These are phyloP conservation scores for Globisporangium paddicum DNA, from an alignment of 352 stramenopile species.

Conservation along the genomic window DNA sequence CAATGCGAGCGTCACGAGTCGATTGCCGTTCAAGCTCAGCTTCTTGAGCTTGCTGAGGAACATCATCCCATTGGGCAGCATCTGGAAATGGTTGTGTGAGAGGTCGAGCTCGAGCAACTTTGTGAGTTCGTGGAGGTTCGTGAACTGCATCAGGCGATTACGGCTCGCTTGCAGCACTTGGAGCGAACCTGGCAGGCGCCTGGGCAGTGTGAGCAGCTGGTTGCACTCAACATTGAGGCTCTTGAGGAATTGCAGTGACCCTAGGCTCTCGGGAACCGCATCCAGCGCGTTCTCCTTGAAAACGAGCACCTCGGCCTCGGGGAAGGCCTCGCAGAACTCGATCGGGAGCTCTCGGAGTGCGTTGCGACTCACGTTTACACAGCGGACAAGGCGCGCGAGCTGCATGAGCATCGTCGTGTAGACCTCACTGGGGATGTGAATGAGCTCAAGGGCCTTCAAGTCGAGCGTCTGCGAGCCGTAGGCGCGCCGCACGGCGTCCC, in stretches of 20 bases:
- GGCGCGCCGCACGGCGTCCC: constrained; percentile 34
- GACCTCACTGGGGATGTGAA: constrained; percentile 49
- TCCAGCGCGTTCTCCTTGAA: constrained; percentile 67
- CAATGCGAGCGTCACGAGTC: constrained; percentile 57
- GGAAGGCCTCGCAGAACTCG: constrained; percentile 49
- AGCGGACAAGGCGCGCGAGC: constrained; percentile 48
- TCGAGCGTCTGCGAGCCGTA: constrained; percentile 59
- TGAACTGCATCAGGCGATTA: constrained; percentile 46
- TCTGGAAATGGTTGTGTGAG: constrained; percentile 56
- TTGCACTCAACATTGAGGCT: constrained; percentile 56
- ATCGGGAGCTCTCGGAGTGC: constrained; percentile 50
- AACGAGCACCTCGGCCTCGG: constrained; percentile 39
- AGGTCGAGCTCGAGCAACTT: constrained; percentile 48
- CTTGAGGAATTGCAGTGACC: constrained; percentile 27
- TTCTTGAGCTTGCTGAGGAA: constrained; percentile 36
- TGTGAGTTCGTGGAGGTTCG: constrained; percentile 43
- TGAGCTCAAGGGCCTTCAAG: constrained; percentile 58
- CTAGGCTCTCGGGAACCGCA: constrained; percentile 24
- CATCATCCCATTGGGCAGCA: constrained; percentile 46
- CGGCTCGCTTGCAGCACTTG: constrained; percentile 32
- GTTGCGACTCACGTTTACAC: constrained; percentile 68
- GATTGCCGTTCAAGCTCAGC: constrained; percentile 44
- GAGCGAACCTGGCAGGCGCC: constrained; percentile 32
- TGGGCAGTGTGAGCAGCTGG: constrained; percentile 38
- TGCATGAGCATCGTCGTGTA: constrained; percentile 64